Evolutionary conservation across 75 land plant species (phyloP).

Genomic region (Cryptomeria japonica): DNA sequence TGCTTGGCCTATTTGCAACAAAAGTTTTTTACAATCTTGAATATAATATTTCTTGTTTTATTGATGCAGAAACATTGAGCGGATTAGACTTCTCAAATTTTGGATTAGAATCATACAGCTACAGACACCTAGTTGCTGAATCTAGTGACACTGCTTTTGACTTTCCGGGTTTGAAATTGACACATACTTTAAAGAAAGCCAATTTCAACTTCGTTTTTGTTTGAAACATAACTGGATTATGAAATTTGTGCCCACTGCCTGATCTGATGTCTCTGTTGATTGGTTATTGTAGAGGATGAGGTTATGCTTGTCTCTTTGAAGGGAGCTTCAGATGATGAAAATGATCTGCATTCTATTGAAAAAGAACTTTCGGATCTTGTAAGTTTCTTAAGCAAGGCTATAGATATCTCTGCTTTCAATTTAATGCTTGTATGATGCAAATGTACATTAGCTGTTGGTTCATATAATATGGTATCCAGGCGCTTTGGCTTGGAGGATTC

Average conservation of each 20-base stretch:
- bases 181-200: neutral
- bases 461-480: conserved; percentile 27
- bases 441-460: neutral
- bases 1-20: neutral
- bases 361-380: conserved; percentile 52
- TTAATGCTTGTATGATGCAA: neutral
- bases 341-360: conserved; percentile 26
- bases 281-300: conserved; percentile 28
- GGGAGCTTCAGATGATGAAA: conserved; percentile 15
- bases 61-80: neutral
- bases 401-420: neutral
- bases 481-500: conserved; percentile 53
- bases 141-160: conserved; percentile 5
- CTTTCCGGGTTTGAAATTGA: conserved; percentile 8
- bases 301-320: conserved; percentile 35
- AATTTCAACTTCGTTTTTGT: neutral
- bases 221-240: neutral
- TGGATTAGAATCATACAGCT: neutral
- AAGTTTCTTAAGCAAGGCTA: conserved; percentile 14
- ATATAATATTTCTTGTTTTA: neutral
- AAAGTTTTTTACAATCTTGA: neutral
- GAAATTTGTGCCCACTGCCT: neutral
- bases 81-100: conserved; percentile 1
- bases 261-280: neutral
- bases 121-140: conserved; percentile 1